These are phyloP conservation scores for Clavispora carvajalis DNA, from an alignment of 805 yeast species.

Conservation along the genomic window DNA sequence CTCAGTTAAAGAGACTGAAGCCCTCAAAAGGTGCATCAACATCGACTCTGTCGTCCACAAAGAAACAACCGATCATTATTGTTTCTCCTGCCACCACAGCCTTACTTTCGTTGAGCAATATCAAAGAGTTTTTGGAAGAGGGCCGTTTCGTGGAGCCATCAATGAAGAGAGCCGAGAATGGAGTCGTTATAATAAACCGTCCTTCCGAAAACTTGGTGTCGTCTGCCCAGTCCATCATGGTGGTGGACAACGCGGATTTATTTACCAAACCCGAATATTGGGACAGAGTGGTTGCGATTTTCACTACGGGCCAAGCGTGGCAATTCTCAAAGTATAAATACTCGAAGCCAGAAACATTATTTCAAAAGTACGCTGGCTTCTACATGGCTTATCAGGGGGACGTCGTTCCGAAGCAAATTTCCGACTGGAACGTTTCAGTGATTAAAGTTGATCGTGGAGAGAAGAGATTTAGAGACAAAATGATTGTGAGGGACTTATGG, in stretches of 20 bases:
- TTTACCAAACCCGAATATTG: constrained; percentile 90
- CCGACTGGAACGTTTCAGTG: constrained; percentile 84
- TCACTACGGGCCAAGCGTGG: constrained; percentile 98
- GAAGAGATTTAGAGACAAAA: constrained; percentile 82
- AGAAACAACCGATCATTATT: constrained; percentile 39
- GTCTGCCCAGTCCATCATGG: constrained; percentile 61
- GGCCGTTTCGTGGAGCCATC: constrained; percentile 61
- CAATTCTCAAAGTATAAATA: constrained; percentile 87
- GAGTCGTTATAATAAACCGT: constrained; percentile 49
- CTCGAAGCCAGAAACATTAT: constrained; percentile 71
- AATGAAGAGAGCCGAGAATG: constrained; percentile 27
- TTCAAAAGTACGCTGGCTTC: constrained; percentile 81
- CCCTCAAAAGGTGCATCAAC: constrained; percentile 6
- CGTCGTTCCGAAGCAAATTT: constrained; percentile 64
- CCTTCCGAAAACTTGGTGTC: constrained; percentile 45
- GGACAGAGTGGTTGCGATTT: constrained; percentile 93
- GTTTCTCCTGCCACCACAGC: constrained; percentile 44
- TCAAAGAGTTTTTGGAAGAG: constrained; percentile 52
- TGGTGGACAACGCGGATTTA: constrained; percentile 83
- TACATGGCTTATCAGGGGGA: constrained; percentile 75
- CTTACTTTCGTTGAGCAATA: constrained; percentile 33
- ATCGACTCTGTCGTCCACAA: constrained; percentile 10
- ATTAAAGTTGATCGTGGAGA: constrained; percentile 70
- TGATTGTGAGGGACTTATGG: constrained; percentile 84
- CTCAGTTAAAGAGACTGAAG: constrained; percentile 38